Evolutionary conservation across 305 asterid genomes (phyloP), one percentile per base, ranked within the genome.

Genomic region (Fraxinus nigra): DNA sequence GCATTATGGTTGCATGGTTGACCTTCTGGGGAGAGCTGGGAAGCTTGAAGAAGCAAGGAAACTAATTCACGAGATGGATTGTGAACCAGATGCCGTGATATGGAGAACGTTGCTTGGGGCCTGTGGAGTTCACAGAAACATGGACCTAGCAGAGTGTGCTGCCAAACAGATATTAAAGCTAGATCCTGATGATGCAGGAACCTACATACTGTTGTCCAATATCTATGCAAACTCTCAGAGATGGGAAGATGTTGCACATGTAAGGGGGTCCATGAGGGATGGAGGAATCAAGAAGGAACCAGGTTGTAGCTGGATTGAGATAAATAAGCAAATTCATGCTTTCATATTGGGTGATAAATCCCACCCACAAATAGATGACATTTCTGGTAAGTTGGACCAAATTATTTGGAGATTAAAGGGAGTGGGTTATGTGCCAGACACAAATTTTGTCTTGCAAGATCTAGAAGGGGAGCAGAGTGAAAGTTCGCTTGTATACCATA

Each of bases 241-340:
- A 83, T 94, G 95, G 94, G 93, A 87, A 8, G 96, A 92, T 28
- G 94, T 85, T 76, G 86, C 78, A 72, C 78, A 79, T 18, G 80
- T 94, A 85, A 89, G 97, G 87, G 84, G 78, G 65, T 85, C 89
- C 43, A 91, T 92, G 97, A 89, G 51, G 83, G 86, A 84, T 6
- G 79, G 74, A 81, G 91, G 97, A 82, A 85, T 94, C 20, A 89
- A 88, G 89, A 92, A 94, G 82, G 95, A 91, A 86, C 98, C 98
- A 0, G 97, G 97, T 28, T 92, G 98, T 81, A 94, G 98, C 83
- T 94, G 98, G 97, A 87, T 94, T 33, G 98, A 94, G 85, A 85
- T 91, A 38, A 85, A 90, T 43, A 87, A 87, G 40, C 86, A 87
- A 79, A 85, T 92, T 51, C 98, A 94, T 83, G 88, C 96, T 70